phyloP scores from a whole-genome alignment of 129 eudicot species.

The Chrysanthemum seticuspe region DNA sequence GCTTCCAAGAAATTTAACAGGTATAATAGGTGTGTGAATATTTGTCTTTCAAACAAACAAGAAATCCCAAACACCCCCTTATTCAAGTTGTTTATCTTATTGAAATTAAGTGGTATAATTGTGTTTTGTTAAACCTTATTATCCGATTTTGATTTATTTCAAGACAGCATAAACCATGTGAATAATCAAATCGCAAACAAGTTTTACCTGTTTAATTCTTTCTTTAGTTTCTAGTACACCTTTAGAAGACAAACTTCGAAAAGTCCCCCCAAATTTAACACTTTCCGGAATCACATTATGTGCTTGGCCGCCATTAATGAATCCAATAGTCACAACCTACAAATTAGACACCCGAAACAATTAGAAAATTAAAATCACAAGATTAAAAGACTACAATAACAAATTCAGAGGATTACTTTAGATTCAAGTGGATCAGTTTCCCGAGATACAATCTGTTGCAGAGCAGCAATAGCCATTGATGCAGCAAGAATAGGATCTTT shows the following conservation, averaged over 20 bases:
- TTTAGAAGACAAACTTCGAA: conserved; percentile 56
- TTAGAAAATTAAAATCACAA: neutral
- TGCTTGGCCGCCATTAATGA: conserved; percentile 53
- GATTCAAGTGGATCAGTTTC: conserved; percentile 67
- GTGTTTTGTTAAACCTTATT: no score
- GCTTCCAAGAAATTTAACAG: no score
- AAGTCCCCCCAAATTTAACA: conserved; percentile 76
- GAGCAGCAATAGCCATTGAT: conserved; percentile 51
- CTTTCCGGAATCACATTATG: conserved; percentile 67
- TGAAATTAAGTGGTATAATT: no score
- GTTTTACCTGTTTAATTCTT: conserved; percentile 68
- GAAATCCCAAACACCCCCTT: no score
- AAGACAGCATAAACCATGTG: no score
- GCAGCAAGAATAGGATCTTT: conserved; percentile 66
- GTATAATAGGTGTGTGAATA: no score
- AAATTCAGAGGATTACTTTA: conserved; percentile 41
- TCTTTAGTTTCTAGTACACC: conserved; percentile 49
- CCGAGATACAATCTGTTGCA: conserved; percentile 70
- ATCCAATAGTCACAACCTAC: conserved; percentile 61
- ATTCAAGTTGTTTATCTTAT: no score
- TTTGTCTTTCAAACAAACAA: no score
- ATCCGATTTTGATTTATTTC: no score
- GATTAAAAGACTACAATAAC: neutral
- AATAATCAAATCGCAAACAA: no score
- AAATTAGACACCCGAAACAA: neutral